Evolutionary conservation across 2,329 filamentous ascomycete species (phyloP).

Genomic region (Aureobasidium mangrovei): DNA sequence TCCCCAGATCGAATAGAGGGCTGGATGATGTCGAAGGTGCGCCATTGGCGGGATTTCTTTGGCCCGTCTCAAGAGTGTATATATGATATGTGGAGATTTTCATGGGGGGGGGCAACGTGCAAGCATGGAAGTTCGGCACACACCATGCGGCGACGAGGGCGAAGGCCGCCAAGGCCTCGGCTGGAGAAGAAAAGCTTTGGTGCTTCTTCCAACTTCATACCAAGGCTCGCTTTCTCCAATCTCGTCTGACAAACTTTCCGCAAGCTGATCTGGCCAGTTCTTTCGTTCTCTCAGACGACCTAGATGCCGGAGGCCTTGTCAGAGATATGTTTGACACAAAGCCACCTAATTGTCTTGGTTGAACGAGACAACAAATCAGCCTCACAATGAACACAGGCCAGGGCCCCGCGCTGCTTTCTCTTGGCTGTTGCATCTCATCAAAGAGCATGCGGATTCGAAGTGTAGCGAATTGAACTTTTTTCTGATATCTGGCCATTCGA

Average conservation of each 20-base stretch:
- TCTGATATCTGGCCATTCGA: no score
- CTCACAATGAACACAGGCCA: no score
- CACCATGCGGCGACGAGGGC: background rate
- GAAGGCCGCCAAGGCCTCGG: background rate
- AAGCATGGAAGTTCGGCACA: constrained; percentile 3
- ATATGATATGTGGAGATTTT: constrained; percentile 7
- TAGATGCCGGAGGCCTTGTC: no score
- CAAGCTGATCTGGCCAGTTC: no score
- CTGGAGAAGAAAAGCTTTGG: background rate
- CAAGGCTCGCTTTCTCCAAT: background rate
- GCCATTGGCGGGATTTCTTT: constrained; percentile 3
- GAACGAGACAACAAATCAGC: no score
- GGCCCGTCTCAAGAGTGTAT: background rate
- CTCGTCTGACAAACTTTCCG: background rate
- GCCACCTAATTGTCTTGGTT: no score
- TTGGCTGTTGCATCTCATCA: no score
- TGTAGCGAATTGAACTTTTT: no score
- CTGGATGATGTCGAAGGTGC: background rate
- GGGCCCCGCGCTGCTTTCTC: no score
- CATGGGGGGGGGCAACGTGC: background rate
- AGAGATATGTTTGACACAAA: no score
- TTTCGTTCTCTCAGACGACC: no score
- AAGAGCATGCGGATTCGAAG: no score
- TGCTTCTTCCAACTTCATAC: background rate
- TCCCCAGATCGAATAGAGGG: background rate